Conservation (phyloP, 345 rosid genomes). For the Eucalyptus curtisii region DNA sequence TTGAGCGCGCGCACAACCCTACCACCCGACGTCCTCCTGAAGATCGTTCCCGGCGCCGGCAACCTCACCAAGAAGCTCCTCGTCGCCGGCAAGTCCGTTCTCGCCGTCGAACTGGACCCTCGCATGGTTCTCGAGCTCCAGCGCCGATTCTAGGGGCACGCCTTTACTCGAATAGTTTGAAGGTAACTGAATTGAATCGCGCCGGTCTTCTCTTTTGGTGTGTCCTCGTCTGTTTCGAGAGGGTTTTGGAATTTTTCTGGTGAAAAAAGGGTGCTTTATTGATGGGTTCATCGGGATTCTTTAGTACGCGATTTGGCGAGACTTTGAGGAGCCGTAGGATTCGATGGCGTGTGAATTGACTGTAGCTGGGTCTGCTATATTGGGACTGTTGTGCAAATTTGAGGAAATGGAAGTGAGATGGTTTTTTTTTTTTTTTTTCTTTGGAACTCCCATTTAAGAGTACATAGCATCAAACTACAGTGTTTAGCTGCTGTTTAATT, state of each 20-base stretch:
- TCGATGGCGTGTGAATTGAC: not conserved
- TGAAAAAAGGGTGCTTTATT: not conserved
- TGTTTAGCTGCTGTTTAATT: not conserved
- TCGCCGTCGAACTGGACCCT: constrained; percentile 73
- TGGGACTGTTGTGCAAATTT: not conserved
- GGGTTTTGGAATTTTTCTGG: not conserved
- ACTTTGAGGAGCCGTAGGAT: not conserved
- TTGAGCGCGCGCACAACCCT: not conserved
- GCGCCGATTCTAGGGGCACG: constrained; percentile 79
- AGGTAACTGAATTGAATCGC: constrained; percentile 12
- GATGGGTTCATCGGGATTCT: not conserved
- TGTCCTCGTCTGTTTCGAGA: not conserved
- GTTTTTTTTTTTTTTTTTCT: no score
- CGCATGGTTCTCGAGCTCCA: constrained; percentile 89
- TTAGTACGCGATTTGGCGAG: not conserved
- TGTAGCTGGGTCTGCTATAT: not conserved
- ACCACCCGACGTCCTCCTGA: constrained; percentile 43
- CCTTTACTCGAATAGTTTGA: constrained; percentile 35
- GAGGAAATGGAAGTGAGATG: not conserved
- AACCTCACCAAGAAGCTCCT: constrained; percentile 81
- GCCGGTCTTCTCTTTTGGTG: not conserved
- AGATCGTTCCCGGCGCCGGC: constrained; percentile 90
- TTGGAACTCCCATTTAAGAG: not conserved
- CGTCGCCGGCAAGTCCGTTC: constrained; percentile 62
- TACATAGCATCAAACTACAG: not conserved